phyloP scores from a whole-genome alignment of 176 grass and related monocot species.

The Carex kokanica region DNA sequence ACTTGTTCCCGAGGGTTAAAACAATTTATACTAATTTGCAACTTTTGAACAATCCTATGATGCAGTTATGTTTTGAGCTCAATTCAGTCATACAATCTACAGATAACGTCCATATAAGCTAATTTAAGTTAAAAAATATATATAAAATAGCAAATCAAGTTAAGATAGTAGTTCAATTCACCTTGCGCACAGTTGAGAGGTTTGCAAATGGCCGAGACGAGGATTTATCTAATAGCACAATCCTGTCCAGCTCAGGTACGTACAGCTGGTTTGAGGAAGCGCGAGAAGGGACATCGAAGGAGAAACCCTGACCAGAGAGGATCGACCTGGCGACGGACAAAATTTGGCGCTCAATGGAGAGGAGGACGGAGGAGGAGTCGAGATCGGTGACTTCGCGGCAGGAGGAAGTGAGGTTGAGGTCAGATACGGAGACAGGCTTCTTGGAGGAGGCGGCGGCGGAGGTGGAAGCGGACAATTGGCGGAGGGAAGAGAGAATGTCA shows the following conservation, averaged over 20 bases:
- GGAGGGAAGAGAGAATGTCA: constrained; percentile 69
- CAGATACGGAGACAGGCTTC: constrained; percentile 35
- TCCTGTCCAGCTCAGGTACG: constrained; percentile 90
- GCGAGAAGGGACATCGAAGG: constrained; percentile 86
- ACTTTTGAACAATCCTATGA: background rate
- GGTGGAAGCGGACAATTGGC: constrained; percentile 42
- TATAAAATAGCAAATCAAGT: background rate
- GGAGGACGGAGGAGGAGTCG: constrained; percentile 53
- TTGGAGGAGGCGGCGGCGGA: constrained; percentile 35
- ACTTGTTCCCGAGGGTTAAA: background rate
- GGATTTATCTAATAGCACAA: constrained; percentile 77
- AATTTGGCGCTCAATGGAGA: constrained; percentile 68
- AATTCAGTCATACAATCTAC: background rate
- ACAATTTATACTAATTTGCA: background rate
- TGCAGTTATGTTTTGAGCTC: background rate
- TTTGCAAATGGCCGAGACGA: constrained; percentile 73
- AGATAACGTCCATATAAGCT: background rate
- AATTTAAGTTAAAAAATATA: background rate
- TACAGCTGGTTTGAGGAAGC: constrained; percentile 82
- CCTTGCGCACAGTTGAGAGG: constrained; percentile 89
- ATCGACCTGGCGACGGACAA: constrained; percentile 66
- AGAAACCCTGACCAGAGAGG: constrained; percentile 69
- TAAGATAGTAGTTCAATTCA: background rate
- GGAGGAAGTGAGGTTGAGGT: constrained; percentile 41
- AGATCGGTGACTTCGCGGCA: constrained; percentile 82